These are phyloP conservation scores for Trichomonas tenax DNA, from an alignment of 208 protist genomes.

Conservation along the genomic window DNA sequence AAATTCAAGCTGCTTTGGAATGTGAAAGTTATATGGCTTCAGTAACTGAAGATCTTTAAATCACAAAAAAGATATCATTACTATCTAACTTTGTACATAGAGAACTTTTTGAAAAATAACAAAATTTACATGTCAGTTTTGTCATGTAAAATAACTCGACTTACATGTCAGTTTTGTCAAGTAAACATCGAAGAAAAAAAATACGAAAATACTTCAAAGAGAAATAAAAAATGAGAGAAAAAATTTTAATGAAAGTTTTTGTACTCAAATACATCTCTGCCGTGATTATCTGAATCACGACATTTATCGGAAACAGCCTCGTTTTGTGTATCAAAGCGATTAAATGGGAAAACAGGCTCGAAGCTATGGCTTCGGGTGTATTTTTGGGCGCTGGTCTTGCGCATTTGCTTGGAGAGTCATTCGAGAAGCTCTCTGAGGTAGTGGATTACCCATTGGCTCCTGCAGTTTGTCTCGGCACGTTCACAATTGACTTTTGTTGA, in stretches of 20 bases:
- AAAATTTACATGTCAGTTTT: too few species aligned
- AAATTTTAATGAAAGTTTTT: not conserved
- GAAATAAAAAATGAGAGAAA: too few species aligned
- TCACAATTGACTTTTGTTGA: not conserved
- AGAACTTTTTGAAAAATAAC: too few species aligned
- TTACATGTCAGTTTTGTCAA: too few species aligned
- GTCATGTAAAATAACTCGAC: too few species aligned
- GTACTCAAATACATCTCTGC: not conserved
- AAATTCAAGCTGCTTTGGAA: too few species aligned
- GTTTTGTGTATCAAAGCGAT: not conserved
- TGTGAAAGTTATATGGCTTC: too few species aligned
- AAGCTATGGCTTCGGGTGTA: not conserved
- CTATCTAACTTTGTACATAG: too few species aligned
- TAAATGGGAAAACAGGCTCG: not conserved
- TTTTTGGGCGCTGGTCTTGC: not conserved
- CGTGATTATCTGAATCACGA: not conserved
- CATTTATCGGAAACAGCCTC: not conserved
- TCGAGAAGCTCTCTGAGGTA: not conserved
- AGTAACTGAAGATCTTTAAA: too few species aligned
- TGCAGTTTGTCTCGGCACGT: not conserved
- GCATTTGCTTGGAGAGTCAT: not conserved
- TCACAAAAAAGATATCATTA: too few species aligned
- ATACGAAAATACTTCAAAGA: too few species aligned
- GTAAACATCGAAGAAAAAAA: too few species aligned
- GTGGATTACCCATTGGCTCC: not conserved